Conservation (phyloP, 768 basidiomycete species). For the Tulasnella sp. region DNA sequence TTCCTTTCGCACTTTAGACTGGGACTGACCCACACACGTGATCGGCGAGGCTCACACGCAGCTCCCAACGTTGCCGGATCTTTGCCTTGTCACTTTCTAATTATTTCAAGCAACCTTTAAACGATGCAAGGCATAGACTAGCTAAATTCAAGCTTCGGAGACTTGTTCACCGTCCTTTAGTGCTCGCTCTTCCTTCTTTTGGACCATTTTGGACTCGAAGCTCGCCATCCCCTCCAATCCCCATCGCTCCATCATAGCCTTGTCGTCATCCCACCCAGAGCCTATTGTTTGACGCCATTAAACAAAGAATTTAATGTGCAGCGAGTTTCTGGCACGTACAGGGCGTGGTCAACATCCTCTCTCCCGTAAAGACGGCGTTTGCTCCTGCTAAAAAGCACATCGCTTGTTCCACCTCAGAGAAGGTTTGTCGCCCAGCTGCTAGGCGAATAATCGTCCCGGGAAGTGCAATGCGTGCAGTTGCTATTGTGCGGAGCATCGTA, state of each 20-base stretch:
- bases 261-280: constrained; percentile 97
- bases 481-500: constrained; percentile 84
- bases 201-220: constrained; percentile 57
- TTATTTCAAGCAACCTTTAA: neutral
- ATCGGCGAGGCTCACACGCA: neutral
- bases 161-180: neutral
- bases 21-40: neutral
- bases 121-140: neutral
- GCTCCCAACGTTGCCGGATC: neutral
- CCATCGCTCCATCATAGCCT: constrained; percentile 89
- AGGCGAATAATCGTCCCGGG: constrained; percentile 91
- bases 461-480: constrained; percentile 87
- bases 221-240: constrained; percentile 85
- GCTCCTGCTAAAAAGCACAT: constrained; percentile 99
- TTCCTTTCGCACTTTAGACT: constrained; percentile 4
- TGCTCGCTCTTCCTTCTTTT: constrained; percentile 12
- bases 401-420: constrained; percentile 85
- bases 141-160: neutral
- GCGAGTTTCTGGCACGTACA: constrained; percentile 46
- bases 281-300: constrained; percentile 38
- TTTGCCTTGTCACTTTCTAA: neutral
- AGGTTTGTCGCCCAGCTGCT: constrained; percentile 84
- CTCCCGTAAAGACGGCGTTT: constrained; percentile 98
- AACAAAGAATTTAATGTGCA: neutral
- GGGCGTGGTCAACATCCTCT: constrained; percentile 94